Conservation (phyloP, 2,329 filamentous ascomycete genomes). For the Celoporthe dispersa region DNA sequence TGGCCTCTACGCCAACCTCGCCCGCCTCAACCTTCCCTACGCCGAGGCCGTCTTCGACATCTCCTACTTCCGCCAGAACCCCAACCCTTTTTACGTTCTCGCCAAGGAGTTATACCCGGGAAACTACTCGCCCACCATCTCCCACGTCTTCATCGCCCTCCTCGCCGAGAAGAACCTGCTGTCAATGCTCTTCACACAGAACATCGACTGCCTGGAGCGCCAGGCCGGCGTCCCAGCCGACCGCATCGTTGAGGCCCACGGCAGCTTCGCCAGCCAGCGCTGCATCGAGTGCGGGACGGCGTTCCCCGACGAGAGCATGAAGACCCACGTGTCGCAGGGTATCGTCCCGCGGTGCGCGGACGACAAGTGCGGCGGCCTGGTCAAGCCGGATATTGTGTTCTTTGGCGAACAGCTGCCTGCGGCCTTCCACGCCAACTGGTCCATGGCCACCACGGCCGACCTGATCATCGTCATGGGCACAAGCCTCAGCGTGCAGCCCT, state of each 20-base stretch:
- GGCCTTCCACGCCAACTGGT: conserved; percentile 64
- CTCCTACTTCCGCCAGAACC: conserved; percentile 81
- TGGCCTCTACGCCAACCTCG: conserved; percentile 91
- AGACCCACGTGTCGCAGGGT: conserved; percentile 65
- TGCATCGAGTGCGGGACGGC: conserved; percentile 84
- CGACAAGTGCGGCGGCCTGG: conserved; percentile 71
- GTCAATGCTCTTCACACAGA: conserved; percentile 91
- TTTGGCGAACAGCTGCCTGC: conserved; percentile 72
- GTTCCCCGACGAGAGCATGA: conserved; percentile 78
- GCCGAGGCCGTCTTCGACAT: conserved; percentile 96
- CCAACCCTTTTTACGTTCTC: conserved; percentile 88
- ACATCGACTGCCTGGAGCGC: conserved; percentile 94
- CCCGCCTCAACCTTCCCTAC: conserved; percentile 81
- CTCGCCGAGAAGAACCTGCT: conserved; percentile 79
- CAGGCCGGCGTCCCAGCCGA: conserved; percentile 81
- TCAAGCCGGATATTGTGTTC: conserved; percentile 95
- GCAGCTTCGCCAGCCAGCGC: conserved; percentile 87
- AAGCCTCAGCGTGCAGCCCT: conserved; percentile 85
- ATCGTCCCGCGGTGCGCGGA: conserved; percentile 71
- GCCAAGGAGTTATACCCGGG: conserved; percentile 93
- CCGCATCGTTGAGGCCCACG: conserved; percentile 90
- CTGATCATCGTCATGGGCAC: conserved; percentile 69
- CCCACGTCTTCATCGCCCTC: conserved; percentile 85
- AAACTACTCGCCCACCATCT: conserved; percentile 83
- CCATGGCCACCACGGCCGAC: conserved; percentile 49